Percentiles rank a stretch among this genome's conserved stretches.
Evolutionary conservation across 2,329 filamentous ascomycete species (phyloP).

Genomic region (Exophiala sp.): DNA sequence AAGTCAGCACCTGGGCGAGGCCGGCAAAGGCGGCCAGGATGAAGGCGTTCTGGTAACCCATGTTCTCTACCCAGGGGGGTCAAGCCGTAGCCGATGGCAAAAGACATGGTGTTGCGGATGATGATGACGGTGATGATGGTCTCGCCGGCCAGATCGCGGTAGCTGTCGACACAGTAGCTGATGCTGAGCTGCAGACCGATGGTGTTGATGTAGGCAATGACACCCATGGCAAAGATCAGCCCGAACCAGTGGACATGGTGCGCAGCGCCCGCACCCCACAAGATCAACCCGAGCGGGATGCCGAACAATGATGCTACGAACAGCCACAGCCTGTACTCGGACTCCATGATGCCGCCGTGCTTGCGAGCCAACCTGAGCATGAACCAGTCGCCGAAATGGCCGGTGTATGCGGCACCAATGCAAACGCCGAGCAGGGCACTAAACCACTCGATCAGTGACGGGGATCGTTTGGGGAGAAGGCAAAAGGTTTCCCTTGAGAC

Average conservation of each 20-base stretch:
- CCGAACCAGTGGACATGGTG: slow-evolving; percentile 48
- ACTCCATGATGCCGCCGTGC: slow-evolving; percentile 29
- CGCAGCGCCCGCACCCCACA: slow-evolving; percentile 50
- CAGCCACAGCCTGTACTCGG: slow-evolving; percentile 30
- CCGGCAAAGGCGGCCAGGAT: slow-evolving; percentile 38
- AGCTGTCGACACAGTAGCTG: slow-evolving; percentile 46
- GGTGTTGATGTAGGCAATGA: slow-evolving; percentile 42
- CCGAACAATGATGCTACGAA: slow-evolving; percentile 36
- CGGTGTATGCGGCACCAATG: slow-evolving; percentile 12
- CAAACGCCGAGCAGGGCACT: neutral
- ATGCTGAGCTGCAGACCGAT: slow-evolving; percentile 43
- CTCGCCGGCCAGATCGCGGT: slow-evolving; percentile 45
- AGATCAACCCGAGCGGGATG: slow-evolving; percentile 41
- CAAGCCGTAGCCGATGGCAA: slow-evolving; percentile 45
- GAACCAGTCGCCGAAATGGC: slow-evolving; percentile 28
- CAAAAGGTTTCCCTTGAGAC: neutral
- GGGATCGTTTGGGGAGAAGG: slow-evolving; percentile 2
- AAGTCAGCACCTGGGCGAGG: slow-evolving; percentile 33
- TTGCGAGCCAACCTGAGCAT: slow-evolving; percentile 23
- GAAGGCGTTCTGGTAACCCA: slow-evolving; percentile 43
- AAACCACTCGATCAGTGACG: neutral
- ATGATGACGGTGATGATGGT: slow-evolving; percentile 48
- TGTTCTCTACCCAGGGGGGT: slow-evolving; percentile 41
- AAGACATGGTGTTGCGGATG: slow-evolving; percentile 47
- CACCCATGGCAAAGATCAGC: slow-evolving; percentile 45